Conservation (phyloP, 495 filamentous ascomycete genomes). For the Tuber melanosporum region DNA sequence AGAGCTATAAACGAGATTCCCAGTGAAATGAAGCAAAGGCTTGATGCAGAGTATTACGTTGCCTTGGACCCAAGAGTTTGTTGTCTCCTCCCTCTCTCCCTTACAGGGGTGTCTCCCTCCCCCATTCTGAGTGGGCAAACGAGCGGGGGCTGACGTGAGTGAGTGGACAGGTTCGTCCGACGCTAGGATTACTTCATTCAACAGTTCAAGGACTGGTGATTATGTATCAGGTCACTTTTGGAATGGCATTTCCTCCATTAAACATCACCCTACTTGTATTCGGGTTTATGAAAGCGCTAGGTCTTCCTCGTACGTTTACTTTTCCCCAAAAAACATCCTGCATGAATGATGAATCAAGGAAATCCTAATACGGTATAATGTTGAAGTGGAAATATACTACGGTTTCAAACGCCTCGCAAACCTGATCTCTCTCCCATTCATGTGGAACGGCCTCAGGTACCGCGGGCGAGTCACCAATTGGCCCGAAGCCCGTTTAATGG, state of each 20-base stretch:
- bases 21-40: conserved; percentile 56
- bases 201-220: conserved; percentile 55
- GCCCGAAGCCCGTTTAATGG: conserved; percentile 70
- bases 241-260: conserved; percentile 63
- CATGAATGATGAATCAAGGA: background rate
- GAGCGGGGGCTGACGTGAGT: conserved; percentile 13
- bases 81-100: conserved; percentile 10
- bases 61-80: conserved; percentile 55
- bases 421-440: conserved; percentile 46
- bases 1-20: conserved; percentile 53
- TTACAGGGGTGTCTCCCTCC: background rate
- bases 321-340: conserved; percentile 2
- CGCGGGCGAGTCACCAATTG: conserved; percentile 20
- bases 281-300: conserved; percentile 63
- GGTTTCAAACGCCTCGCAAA: conserved; percentile 54
- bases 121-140: background rate
- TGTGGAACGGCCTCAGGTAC: conserved; percentile 23
- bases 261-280: conserved; percentile 62
- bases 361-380: background rate
- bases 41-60: conserved; percentile 55
- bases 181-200: conserved; percentile 57
- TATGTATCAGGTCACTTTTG: conserved; percentile 61
- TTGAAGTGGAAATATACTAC: conserved; percentile 64
- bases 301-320: conserved; percentile 61
- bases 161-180: conserved; percentile 40